phyloP scores from a whole-genome alignment of 108 stramenopile genomes.

The Heterococcus sp. region DNA sequence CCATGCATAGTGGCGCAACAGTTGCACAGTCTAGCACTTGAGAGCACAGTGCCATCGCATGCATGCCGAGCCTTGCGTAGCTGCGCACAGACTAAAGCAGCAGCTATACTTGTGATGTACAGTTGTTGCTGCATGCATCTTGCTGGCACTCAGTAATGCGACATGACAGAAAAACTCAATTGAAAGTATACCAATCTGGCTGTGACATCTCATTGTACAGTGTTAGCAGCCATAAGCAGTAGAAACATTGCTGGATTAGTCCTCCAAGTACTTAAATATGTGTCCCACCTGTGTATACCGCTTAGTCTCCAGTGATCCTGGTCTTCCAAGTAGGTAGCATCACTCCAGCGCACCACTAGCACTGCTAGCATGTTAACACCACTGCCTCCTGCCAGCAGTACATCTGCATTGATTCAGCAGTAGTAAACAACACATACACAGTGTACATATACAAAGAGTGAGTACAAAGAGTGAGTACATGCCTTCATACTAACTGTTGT shows the following conservation, averaged over 20 bases:
- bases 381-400: too few relatives aligned
- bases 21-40: not conserved
- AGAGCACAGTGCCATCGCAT: not conserved
- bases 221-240: not conserved
- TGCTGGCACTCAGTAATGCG: not conserved
- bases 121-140: too few relatives aligned
- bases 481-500: too few relatives aligned
- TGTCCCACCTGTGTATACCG: not conserved
- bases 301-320: not conserved
- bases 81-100: too few relatives aligned
- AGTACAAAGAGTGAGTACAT: too few relatives aligned
- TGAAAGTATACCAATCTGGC: not conserved
- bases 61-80: too few relatives aligned
- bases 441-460: too few relatives aligned
- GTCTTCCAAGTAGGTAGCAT: conserved; percentile 42
- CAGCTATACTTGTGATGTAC: too few relatives aligned
- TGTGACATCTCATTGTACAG: not conserved
- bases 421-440: too few relatives aligned
- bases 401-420: too few relatives aligned
- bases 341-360: conserved; percentile 47
- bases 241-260: not conserved
- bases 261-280: not conserved
- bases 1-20: not conserved
- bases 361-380: conserved; percentile 27
- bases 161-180: not conserved